Percentiles rank a stretch among this genome's conserved stretches.
phyloP scores from a whole-genome alignment of 169 alveolate genomes.

The Babesia ovis region DNA sequence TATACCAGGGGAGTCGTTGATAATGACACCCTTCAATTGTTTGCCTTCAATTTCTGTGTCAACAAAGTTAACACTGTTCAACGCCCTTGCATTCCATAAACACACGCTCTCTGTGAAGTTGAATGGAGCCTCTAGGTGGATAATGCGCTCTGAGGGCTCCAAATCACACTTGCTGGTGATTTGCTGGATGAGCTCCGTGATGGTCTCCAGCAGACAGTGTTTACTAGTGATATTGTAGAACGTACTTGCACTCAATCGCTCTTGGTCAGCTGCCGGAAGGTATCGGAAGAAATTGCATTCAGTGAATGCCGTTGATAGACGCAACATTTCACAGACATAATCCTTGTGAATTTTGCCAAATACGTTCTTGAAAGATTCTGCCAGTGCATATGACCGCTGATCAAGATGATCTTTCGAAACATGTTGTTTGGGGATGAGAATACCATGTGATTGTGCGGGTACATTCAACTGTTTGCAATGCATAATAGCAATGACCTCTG shows the following conservation, averaged over 20 bases:
- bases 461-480: constrained; percentile 19
- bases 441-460: neutral
- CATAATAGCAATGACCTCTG: constrained; percentile 31
- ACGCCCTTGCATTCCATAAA: constrained; percentile 18
- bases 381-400: constrained; percentile 15
- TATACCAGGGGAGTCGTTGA: constrained; percentile 14
- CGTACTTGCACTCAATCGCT: neutral
- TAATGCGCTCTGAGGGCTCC: neutral
- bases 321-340: constrained; percentile 32
- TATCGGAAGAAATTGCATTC: constrained; percentile 29
- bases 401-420: constrained; percentile 7
- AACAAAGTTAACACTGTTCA: constrained; percentile 32
- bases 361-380: constrained; percentile 48
- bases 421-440: neutral
- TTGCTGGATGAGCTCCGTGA: neutral
- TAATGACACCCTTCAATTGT: constrained; percentile 1
- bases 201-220: neutral
- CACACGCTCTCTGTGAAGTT: constrained; percentile 44
- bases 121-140: constrained; percentile 28
- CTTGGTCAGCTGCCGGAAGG: constrained; percentile 8
- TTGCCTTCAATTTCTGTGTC: neutral
- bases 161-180: neutral
- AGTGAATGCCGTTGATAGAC: constrained; percentile 30
- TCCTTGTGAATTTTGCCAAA: constrained; percentile 36
- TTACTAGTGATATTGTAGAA: neutral